Base-by-base conservation (phyloP, 495 filamentous ascomycete genomes). In the Xylaria scruposa region DNA sequence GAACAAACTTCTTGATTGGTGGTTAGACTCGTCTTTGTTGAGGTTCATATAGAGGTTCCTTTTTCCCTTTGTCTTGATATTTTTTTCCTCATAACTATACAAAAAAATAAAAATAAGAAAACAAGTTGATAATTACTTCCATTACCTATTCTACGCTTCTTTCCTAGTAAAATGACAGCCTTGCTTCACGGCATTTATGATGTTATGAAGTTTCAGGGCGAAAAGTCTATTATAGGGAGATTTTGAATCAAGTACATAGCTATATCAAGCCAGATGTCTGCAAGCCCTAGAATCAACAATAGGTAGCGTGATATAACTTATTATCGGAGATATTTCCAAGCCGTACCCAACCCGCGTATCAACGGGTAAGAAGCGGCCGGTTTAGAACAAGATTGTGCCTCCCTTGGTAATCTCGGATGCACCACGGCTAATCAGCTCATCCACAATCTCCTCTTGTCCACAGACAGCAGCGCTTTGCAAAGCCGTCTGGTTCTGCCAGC, bases 401-500 rank as follows among this genome's bases (percentile, higher is more conserved):
- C 69, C 69, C 33, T 38, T 65, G 3, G 61, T 56, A 24, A 46
- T 3, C 19, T 26, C 46, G 4, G 60, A 44, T 31, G 69, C 69
- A 36, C 69, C 69, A 29, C 29, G 44, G 0, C 29, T 36, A 4
- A 71, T 17, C 38, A 71, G 44, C 19, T 58, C 24, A 29, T 56
- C 21, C 36, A 59, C 40, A 44, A 71, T 38, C 15, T 62, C 49
- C 19, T 71, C 69, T 10, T 71, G 69, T 64, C 69, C 69, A 29
- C 60, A 65, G 24, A 71, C 49, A 15, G 61, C 49, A 17, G 69
- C 69, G 24, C 69, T 71, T 17, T 71, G 69, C 24, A 71, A 38
- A 29, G 69, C 49, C 4, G 69, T 71, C 60, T 71, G 69, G n/a
- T 59, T 65, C 7, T 38, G 36, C 69, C 69, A 71, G 69, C 69